A percentile compares a stretch with the other conserved stretches of the same genome.
Evolutionary conservation across 2,329 filamentous ascomycete species (phyloP).

Genomic region (Dactylellina cionopaga): DNA sequence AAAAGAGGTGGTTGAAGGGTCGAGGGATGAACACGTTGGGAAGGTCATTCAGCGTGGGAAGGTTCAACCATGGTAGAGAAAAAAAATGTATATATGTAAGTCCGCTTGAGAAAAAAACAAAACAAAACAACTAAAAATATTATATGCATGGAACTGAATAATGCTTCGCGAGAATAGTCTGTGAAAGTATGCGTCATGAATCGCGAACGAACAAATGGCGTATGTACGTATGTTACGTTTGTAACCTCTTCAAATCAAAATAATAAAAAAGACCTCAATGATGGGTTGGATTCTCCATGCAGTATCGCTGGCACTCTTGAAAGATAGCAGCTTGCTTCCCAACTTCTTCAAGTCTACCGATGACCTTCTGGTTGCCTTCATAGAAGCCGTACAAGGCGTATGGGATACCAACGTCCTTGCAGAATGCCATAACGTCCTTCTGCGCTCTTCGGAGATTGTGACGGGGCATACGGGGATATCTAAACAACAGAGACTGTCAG

Average conservation of each 20-base stretch:
- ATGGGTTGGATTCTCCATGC: constrained; percentile 41
- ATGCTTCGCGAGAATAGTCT: constrained; percentile 1
- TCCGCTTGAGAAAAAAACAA: background rate
- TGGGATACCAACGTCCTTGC: constrained; percentile 80
- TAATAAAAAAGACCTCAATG: background rate
- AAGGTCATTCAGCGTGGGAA: constrained; percentile 59
- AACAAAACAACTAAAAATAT: background rate
- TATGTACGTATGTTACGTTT: constrained; percentile 21
- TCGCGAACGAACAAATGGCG: background rate
- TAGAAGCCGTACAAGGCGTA: constrained; percentile 88
- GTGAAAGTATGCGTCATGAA: constrained; percentile 7
- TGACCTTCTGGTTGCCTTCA: constrained; percentile 82
- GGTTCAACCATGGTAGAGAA: constrained; percentile 59
- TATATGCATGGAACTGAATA: constrained; percentile 2
- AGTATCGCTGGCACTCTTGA: constrained; percentile 73
- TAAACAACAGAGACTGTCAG: constrained; percentile 13
- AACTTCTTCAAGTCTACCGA: constrained; percentile 79
- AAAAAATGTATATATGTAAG: no score
- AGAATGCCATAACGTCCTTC: constrained; percentile 81
- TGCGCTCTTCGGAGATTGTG: constrained; percentile 83
- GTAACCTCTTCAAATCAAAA: background rate
- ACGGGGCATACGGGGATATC: constrained; percentile 77
- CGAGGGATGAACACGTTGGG: constrained; percentile 62
- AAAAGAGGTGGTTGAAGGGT: constrained; percentile 61
- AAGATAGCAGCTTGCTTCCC: constrained; percentile 80